Conservation (phyloP, 305 asterid species). For the Fraxinus paxiana region DNA sequence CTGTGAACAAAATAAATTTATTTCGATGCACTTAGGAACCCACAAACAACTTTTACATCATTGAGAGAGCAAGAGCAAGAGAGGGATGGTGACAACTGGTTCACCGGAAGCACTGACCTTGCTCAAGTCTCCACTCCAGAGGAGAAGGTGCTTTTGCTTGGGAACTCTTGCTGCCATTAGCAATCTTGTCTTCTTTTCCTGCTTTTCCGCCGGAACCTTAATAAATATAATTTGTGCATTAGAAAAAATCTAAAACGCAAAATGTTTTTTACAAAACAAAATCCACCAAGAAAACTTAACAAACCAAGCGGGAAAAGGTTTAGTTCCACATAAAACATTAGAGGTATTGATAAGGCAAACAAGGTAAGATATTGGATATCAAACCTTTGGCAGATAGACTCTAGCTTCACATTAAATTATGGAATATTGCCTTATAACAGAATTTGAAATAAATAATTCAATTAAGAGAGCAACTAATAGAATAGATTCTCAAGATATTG, state of each 20-base stretch:
- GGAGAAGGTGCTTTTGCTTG: slow-evolving; percentile 44
- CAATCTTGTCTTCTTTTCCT: slow-evolving; percentile 53
- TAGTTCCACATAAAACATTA: slow-evolving; percentile 8
- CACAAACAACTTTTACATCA: background rate
- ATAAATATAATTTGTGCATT: slow-evolving; percentile 19
- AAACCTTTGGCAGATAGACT: slow-evolving; percentile 38
- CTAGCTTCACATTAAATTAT: slow-evolving; percentile 45
- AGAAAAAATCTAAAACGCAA: background rate
- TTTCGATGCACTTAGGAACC: background rate
- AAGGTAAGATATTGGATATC: background rate
- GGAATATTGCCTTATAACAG: slow-evolving; percentile 29
- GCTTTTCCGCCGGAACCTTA: slow-evolving; percentile 40
- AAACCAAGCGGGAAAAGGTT: background rate
- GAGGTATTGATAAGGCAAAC: slow-evolving; percentile 16
- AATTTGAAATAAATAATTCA: slow-evolving; percentile 5
- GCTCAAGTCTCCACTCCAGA: slow-evolving; percentile 48
- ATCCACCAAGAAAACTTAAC: slow-evolving; percentile 9
- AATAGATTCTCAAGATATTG: background rate
- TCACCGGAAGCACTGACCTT: slow-evolving; percentile 40
- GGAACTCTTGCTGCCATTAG: slow-evolving; percentile 49
- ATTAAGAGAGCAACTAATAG: slow-evolving; percentile 15
- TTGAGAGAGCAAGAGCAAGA: background rate
- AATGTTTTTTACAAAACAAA: slow-evolving; percentile 1
- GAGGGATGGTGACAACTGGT: background rate
- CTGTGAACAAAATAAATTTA: background rate